Conservation (phyloP, 805 yeast genomes). For the Dipodascopsis tothii region DNA sequence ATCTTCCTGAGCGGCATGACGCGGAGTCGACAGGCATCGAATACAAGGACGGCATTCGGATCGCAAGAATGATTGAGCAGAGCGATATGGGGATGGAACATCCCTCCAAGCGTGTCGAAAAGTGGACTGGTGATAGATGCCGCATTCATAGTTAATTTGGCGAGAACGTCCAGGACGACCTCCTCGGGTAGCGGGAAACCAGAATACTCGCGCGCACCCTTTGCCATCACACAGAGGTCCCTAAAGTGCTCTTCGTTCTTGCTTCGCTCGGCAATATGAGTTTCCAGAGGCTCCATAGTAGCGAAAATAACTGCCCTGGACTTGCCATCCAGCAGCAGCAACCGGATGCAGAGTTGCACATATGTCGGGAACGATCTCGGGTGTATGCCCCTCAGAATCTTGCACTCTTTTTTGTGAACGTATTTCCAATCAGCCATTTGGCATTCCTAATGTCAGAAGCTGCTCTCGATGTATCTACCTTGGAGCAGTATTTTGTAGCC, state of each 20-base stretch:
- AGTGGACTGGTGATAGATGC: conserved; percentile 3
- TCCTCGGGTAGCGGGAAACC: conserved; percentile 1
- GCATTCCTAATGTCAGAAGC: conserved; percentile 4
- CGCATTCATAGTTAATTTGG: conserved; percentile 7
- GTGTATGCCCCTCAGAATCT: not conserved
- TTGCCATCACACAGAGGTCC: conserved; percentile 4
- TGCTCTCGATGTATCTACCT: no score
- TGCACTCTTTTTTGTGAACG: conserved; percentile 9
- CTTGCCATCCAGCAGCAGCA: conserved; percentile 1
- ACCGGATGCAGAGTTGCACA: conserved; percentile 4
- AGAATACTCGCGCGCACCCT: conserved; percentile 11
- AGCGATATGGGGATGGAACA: conserved; percentile 15
- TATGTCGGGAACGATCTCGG: conserved; percentile 6
- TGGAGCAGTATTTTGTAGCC: conserved; percentile 9
- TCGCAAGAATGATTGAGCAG: conserved; percentile 22
- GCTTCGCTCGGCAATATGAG: conserved; percentile 2
- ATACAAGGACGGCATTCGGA: conserved; percentile 13
- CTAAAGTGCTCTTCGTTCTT: conserved; percentile 2
- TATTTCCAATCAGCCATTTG: conserved; percentile 6
- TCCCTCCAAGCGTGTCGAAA: conserved; percentile 9
- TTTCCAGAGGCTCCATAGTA: not conserved
- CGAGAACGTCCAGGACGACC: not conserved
- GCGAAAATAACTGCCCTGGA: not conserved
- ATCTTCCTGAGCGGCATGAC: conserved; percentile 7
- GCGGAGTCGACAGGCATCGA: conserved; percentile 2